phyloP scores from a whole-genome alignment of 805 yeast genomes.

The Spathaspora passalidarum region DNA sequence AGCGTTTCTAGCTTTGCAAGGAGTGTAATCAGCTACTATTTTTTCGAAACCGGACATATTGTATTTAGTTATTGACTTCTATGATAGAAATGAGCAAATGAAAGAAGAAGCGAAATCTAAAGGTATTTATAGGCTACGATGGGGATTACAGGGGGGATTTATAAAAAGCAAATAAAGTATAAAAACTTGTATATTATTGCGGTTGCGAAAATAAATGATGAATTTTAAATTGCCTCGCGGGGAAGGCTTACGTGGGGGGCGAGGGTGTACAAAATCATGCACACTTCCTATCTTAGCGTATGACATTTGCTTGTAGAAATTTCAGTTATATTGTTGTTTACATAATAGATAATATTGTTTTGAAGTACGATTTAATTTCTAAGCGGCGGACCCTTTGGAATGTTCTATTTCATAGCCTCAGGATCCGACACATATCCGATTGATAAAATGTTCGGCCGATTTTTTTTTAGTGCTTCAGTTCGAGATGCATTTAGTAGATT shows the following conservation, averaged over 20 bases:
- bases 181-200: too few species aligned
- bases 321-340: not conserved
- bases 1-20: not conserved
- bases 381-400: not conserved
- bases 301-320: not conserved
- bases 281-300: not conserved
- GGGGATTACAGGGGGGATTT: not conserved
- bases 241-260: not conserved
- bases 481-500: too few species aligned
- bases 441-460: not conserved
- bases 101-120: too few species aligned
- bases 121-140: too few species aligned
- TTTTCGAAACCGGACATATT: not conserved
- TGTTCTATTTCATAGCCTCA: not conserved
- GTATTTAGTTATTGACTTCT: not conserved
- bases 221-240: not conserved
- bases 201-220: not conserved
- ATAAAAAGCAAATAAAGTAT: too few species aligned
- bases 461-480: too few species aligned
- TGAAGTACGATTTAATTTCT: not conserved
- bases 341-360: not conserved
- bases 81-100: not conserved
- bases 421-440: not conserved
- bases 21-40: conserved; percentile 1
- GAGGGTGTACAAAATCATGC: not conserved